Evolutionary conservation across 2,329 filamentous ascomycete species (phyloP).

Genomic region (Ascochyta koolunga): DNA sequence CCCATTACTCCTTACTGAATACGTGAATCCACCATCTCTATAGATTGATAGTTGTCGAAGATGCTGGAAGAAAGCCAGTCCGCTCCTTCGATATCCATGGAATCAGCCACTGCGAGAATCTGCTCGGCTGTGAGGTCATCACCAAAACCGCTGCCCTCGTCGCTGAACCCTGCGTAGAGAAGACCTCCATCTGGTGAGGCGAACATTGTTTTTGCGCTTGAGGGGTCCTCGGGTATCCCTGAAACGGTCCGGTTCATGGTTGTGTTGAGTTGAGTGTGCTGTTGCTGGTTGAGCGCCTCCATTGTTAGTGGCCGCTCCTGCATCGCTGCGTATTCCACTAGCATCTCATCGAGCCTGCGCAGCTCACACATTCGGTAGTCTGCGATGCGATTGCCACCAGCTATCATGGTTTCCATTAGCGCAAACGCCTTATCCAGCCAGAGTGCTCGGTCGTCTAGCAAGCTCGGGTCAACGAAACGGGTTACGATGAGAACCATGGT

Average conservation of each 20-base stretch:
- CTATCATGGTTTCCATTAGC: conserved; percentile 57
- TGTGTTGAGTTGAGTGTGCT: conserved; percentile 3
- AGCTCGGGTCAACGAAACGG: conserved; percentile 37
- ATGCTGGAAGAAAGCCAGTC: conserved; percentile 57
- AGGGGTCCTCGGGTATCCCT: conserved; percentile 12
- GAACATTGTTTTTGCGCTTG: conserved; percentile 15
- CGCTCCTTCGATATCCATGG: conserved; percentile 53
- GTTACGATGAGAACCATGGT: conserved; percentile 52
- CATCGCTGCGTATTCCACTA: conserved; percentile 37
- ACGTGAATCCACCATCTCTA: conserved; percentile 21
- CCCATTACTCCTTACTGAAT: conserved; percentile 6
- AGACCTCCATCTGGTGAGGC: conserved; percentile 16
- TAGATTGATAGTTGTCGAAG: conserved; percentile 47
- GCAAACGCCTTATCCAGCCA: conserved; percentile 53
- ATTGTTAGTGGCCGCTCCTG: conserved; percentile 12
- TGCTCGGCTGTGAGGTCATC: conserved; percentile 54
- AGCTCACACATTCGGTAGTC: conserved; percentile 54
- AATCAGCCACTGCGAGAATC: conserved; percentile 57
- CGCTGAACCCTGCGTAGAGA: conserved; percentile 26
- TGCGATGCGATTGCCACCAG: conserved; percentile 56
- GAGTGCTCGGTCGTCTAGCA: conserved; percentile 41
- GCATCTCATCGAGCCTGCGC: conserved; percentile 52
- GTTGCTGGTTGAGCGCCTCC: conserved; percentile 9
- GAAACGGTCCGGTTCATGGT: neutral
- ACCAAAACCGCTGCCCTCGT: conserved; percentile 37